Conservation (phyloP, 768 basidiomycete species). For the Suillus tomentosus region DNA sequence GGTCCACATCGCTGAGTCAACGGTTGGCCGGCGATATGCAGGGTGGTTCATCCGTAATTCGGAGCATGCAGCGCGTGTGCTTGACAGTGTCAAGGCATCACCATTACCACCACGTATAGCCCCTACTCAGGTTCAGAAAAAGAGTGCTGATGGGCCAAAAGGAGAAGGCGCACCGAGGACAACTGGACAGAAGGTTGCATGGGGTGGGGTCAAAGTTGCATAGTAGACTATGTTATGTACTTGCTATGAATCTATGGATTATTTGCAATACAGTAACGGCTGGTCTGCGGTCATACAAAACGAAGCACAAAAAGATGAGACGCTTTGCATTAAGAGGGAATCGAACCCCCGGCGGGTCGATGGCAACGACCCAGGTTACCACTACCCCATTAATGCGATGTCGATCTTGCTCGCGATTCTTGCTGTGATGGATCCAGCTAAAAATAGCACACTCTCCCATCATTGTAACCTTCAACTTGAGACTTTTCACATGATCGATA, state of each 20-base stretch:
- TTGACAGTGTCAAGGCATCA: constrained; percentile 69
- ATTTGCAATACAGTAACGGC: background rate
- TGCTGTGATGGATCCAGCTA: background rate
- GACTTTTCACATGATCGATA: background rate
- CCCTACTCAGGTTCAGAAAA: constrained; percentile 13
- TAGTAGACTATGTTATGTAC: constrained; percentile 12
- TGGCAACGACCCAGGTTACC: constrained; percentile 70
- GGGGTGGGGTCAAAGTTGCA: constrained; percentile 41
- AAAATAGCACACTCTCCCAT: constrained; percentile 1
- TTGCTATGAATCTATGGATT: background rate
- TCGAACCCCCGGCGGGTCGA: constrained; percentile 90
- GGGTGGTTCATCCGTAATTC: constrained; percentile 98
- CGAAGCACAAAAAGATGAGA: background rate
- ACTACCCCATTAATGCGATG: constrained; percentile 62
- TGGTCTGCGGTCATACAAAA: background rate
- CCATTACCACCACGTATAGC: constrained; percentile 46
- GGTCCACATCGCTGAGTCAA: constrained; percentile 95
- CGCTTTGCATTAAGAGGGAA: constrained; percentile 76
- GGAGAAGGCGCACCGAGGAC: constrained; percentile 37
- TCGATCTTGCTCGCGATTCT: background rate
- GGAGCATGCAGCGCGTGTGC: constrained; percentile 85
- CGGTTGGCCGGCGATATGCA: constrained; percentile 89
- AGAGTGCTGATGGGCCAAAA: constrained; percentile 27
- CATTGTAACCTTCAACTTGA: background rate
- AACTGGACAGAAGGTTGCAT: constrained; percentile 59